These are phyloP conservation scores for Pleurotus giganteus DNA, from an alignment of 768 basidiomycete genomes.

Conservation along the genomic window DNA sequence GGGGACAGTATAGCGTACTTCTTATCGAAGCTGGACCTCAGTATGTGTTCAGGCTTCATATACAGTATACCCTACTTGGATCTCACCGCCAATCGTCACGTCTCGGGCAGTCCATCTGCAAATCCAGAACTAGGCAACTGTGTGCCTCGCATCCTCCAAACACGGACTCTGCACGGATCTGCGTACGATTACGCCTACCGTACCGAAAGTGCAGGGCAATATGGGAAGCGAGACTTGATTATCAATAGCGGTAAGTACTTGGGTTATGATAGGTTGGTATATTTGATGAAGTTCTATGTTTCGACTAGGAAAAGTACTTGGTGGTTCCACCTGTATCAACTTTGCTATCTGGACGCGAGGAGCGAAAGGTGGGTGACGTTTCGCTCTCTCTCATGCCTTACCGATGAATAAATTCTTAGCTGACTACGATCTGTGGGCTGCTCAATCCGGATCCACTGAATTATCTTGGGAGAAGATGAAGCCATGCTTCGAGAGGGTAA, in stretches of 20 bases:
- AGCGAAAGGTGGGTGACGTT: not conserved
- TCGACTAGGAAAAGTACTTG: slow-evolving; percentile 8
- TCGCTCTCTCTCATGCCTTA: not conserved
- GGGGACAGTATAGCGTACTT: not conserved
- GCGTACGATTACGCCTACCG: slow-evolving; percentile 3
- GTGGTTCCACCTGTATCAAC: slow-evolving; percentile 8
- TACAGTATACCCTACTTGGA: not conserved
- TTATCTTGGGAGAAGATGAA: slow-evolving; percentile 2
- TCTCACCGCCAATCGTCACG: not conserved
- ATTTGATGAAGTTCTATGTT: not conserved
- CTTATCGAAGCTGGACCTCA: not conserved
- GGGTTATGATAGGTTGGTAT: not conserved
- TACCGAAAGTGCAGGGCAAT: not conserved
- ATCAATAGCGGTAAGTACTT: slow-evolving; percentile 3
- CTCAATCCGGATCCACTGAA: not conserved
- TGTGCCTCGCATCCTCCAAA: slow-evolving; percentile 6
- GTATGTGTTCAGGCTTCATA: not conserved
- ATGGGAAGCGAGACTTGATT: not conserved
- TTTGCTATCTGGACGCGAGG: slow-evolving; percentile 8
- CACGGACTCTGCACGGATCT: slow-evolving; percentile 4
- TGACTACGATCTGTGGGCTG: slow-evolving; percentile 7
- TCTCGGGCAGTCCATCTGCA: not conserved
- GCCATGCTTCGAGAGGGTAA: slow-evolving; percentile 2
- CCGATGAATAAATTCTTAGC: not conserved
- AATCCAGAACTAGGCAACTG: slow-evolving; percentile 5